Evolutionary conservation across 805 yeast genomes (phyloP), one percentile per base, ranked within the genome.

Genomic region (Starmerella stigmatis): DNA sequence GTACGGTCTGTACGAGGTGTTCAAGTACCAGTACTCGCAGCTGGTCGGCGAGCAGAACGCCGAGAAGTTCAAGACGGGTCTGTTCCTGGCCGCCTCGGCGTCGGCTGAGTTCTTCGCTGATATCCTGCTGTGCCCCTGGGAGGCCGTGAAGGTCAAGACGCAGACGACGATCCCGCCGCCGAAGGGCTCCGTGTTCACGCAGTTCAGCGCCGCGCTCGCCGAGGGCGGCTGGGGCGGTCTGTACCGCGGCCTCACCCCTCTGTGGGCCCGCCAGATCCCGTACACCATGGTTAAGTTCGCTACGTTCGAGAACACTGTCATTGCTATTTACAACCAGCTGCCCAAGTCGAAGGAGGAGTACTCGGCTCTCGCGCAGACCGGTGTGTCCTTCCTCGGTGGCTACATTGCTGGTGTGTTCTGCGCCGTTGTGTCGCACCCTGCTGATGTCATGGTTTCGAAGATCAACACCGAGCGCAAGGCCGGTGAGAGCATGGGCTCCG

Each of bases 221-320:
- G 59, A 65, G n/a, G 89, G 81, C 61, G 94, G 94, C 12, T 51
- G 81, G 45, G 76, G 69, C 21, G 83, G 86, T 2, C 70, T 89
- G 41, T 89, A 88, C 70, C 81, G 83, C 60, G 96, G 97, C 43
- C 67, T 89, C 44, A 79, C 78, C 8, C 97, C 97, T 13, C 71
- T 89, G 54, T 89, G 97, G 97, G 75, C 78, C 49, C 80, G 96
- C 69, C 97, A 89, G 67, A 82, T 89, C 57, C 97, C 97, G 13
- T 89, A 89, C 70, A 89, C 97, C 22, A 88, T 88, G 96, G 92
- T 83, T 51, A 89, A 89, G 67, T 89, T 89, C 64, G 88, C 96
- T 7, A 74, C 94, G 20, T 89, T 89, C 67, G 97, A 89, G 69
- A 81, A 77, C 61, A 81, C 86, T 42, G 96, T 89, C 22, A 86